phyloP scores from a whole-genome alignment of 495 filamentous ascomycete species.

The Talaromyces ruber region DNA sequence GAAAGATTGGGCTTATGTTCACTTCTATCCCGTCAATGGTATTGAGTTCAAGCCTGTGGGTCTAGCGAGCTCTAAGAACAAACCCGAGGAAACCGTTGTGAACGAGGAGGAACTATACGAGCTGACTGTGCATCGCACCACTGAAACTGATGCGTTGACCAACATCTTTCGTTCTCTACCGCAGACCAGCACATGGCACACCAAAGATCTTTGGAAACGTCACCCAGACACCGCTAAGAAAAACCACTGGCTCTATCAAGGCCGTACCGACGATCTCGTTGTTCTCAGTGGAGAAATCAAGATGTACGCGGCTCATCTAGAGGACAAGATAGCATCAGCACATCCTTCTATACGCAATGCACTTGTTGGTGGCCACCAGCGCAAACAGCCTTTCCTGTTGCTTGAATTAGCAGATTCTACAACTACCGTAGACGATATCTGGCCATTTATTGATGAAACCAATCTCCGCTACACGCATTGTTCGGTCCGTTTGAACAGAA shows the following conservation, averaged over 20 bases:
- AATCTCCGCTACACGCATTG: background rate
- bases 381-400: slow-evolving; percentile 3
- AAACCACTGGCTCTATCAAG: slow-evolving; percentile 5
- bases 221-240: background rate
- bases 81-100: background rate
- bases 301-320: slow-evolving; percentile 1
- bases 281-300: slow-evolving; percentile 5
- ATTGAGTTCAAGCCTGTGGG: background rate
- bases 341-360: background rate
- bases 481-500: background rate
- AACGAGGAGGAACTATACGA: slow-evolving; percentile 1
- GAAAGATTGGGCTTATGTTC: background rate
- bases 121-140: background rate
- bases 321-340: background rate
- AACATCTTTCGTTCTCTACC: background rate
- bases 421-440: background rate
- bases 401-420: background rate
- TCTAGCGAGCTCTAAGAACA: background rate
- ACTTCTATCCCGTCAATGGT: background rate
- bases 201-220: slow-evolving; percentile 3
- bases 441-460: background rate
- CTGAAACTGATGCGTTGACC: background rate
- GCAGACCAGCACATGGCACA: background rate
- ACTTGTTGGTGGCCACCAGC: slow-evolving; percentile 2
- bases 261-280: slow-evolving; percentile 1